Base-by-base conservation (phyloP, 306 rosid species). In the Styphnolobium japonicum region DNA sequence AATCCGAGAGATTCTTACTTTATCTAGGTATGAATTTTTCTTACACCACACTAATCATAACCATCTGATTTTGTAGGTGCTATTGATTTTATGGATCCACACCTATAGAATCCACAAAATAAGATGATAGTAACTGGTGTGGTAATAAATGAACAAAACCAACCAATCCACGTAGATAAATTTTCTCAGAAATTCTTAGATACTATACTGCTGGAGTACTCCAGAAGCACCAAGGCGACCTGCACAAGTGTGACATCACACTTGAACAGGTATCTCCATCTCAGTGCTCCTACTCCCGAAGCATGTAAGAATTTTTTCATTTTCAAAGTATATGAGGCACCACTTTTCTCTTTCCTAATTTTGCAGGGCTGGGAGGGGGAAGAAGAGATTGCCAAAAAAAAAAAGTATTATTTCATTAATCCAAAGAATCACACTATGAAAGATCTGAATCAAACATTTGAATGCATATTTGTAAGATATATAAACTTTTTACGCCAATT, bases 351-450 rank as follows among this genome's bases (percentile, higher is more conserved):
- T 21, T 12, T 10, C 42, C 33, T 42, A 40, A 43, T 23, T 53
- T 67, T 21, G 48, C 18, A 37, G 45, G 40, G 71, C 43, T 33
- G 22, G 71, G 51, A 42, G 55, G 37, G 55, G 11, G 85, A 51
- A 49, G 18, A 74, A 10, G 27, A 73, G 57, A 81, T 57, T 15
- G 52, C 65, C 69, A 48, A n/a, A 37, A 61, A 58, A 58, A 14
- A 15, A 82, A 45, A 69, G 42, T 67, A 71, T 88, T 82, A 87
- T 83, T 86, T 64, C 86, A 85, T 80, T 76, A 57, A 74, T 76
- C 57, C 84, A 86, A 92, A 87, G 87, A 87, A 85, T 90, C 73
- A 67, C 80, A 67, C 80, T 81, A 77, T 85, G 69, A 79, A 53
- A 80, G 69, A 76, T 73, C 81, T 27, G 61, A 81, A 75, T 64